phyloP scores from a whole-genome alignment of 169 alveolate species.

The Eimeria zaria region DNA sequence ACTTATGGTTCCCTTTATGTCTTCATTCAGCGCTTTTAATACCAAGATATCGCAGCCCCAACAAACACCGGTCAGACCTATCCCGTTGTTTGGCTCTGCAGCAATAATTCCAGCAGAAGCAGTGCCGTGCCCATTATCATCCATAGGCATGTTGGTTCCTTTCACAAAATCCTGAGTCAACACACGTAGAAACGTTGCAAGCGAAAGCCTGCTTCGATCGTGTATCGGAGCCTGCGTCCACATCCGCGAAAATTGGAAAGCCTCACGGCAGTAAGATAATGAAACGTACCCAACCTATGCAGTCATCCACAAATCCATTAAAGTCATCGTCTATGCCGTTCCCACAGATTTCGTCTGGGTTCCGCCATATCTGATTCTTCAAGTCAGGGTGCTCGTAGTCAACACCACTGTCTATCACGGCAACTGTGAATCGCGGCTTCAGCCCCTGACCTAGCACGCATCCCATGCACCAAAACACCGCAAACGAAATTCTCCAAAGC shows the following conservation, averaged over 20 bases:
- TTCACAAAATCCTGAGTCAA: conserved; percentile 87
- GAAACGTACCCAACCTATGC: conserved; percentile 89
- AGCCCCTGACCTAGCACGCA: conserved; percentile 48
- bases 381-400: conserved; percentile 90
- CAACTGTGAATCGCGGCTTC: conserved; percentile 83
- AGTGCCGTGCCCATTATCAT: conserved; percentile 90
- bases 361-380: conserved; percentile 88
- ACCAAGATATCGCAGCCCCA: conserved; percentile 89
- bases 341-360: conserved; percentile 87
- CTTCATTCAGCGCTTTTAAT: conserved; percentile 87
- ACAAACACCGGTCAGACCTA: conserved; percentile 90
- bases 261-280: not conserved
- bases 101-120: conserved; percentile 90
- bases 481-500: not conserved
- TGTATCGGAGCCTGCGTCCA: not conserved
- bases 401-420: conserved; percentile 90
- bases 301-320: conserved; percentile 90
- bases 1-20: conserved; percentile 88
- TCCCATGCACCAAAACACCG: not conserved
- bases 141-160: conserved; percentile 86
- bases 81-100: conserved; percentile 88
- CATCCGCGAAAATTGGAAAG: not conserved
- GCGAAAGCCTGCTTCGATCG: not conserved
- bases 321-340: conserved; percentile 88
- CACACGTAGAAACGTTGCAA: not conserved